These are phyloP conservation scores for Zygosaccharomyces pseudorouxii DNA, from an alignment of 805 yeast genomes.

Conservation along the genomic window DNA sequence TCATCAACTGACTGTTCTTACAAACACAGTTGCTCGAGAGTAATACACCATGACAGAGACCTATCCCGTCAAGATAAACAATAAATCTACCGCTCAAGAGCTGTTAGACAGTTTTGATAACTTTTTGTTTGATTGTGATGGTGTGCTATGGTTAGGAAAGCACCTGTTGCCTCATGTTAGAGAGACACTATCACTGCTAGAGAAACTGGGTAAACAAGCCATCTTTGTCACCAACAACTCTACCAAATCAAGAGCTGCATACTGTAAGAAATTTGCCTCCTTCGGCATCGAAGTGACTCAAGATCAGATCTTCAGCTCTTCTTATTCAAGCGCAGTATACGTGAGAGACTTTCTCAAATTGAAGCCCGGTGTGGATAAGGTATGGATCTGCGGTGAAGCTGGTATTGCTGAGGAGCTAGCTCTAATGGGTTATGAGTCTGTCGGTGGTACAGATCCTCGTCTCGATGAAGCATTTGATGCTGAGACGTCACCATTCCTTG, in stretches of 20 bases:
- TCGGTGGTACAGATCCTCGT: constrained; percentile 80
- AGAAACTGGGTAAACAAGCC: constrained; percentile 52
- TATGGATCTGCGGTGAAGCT: constrained; percentile 83
- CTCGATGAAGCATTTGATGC: constrained; percentile 52
- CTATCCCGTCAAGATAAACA: constrained; percentile 44
- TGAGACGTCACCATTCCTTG: constrained; percentile 47
- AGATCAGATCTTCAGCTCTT: constrained; percentile 83
- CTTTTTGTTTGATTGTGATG: constrained; percentile 94
- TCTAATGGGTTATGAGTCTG: constrained; percentile 64
- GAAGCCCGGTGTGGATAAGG: constrained; percentile 64
- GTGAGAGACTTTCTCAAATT: constrained; percentile 69
- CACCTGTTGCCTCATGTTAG: constrained; percentile 70
- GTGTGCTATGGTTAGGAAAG: constrained; percentile 91
- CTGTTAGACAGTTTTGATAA: constrained; percentile 70
- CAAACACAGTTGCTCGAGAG: neutral
- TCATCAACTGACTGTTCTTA: neutral
- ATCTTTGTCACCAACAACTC: constrained; percentile 95
- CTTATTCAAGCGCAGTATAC: constrained; percentile 88
- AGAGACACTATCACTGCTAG: constrained; percentile 67
- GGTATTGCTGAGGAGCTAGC: constrained; percentile 80
- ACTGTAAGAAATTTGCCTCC: constrained; percentile 67
- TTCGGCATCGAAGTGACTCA: constrained; percentile 42
- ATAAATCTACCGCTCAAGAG: constrained; percentile 44
- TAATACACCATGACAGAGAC: constrained; percentile 13
- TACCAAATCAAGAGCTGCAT: constrained; percentile 78